Evolutionary conservation across 169 alveolate genomes (phyloP).

Genomic region (Plasmodium coatneyi): DNA sequence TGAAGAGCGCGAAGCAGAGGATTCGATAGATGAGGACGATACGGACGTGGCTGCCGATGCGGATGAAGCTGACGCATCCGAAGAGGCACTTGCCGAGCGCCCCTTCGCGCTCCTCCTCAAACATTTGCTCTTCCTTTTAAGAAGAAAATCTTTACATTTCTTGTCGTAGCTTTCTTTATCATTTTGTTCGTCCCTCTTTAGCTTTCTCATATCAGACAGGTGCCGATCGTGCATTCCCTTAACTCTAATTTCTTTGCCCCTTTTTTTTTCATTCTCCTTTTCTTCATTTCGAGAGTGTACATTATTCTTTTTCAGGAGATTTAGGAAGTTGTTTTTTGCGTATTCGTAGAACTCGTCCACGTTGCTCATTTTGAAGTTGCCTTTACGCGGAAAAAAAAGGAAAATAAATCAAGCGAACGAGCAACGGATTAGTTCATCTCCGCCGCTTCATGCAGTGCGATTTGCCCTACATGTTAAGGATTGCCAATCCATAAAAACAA

Average conservation of each 20-base stretch:
- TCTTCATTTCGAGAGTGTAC: constrained; percentile 12
- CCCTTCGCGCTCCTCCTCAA: not conserved
- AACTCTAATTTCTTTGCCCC: constrained; percentile 13
- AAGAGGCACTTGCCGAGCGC: not conserved
- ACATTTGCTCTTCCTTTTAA: constrained; percentile 14
- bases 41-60: not conserved
- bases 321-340: constrained; percentile 74
- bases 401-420: not conserved
- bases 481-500: not conserved
- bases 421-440: not conserved
- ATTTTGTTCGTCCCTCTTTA: constrained; percentile 35
- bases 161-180: constrained; percentile 61
- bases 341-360: constrained; percentile 74
- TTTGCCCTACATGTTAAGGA: not conserved
- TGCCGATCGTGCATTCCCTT: constrained; percentile 24
- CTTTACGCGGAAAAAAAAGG: not conserved
- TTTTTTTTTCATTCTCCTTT: not conserved
- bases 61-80: not conserved
- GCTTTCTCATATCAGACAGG: constrained; percentile 37
- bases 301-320: constrained; percentile 49
- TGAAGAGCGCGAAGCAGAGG: not conserved
- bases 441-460: not conserved
- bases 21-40: not conserved
- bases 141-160: constrained; percentile 48
- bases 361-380: constrained; percentile 46